These are phyloP conservation scores for Claviceps capensis DNA, from an alignment of 2,329 filamentous ascomycete genomes.

Conservation along the genomic window DNA sequence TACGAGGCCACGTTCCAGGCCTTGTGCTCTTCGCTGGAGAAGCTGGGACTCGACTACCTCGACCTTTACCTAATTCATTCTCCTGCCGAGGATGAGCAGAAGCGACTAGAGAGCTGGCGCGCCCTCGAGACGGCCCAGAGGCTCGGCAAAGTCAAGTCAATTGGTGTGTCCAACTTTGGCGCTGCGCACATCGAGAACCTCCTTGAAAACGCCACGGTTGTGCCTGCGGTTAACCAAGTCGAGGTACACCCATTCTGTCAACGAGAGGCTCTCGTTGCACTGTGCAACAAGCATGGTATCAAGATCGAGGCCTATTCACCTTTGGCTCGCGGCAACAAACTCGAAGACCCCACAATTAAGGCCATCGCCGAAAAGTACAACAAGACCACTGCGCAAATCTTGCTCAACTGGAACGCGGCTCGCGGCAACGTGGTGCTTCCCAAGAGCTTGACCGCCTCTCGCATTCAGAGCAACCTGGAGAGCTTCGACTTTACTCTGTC, in stretches of 20 bases:
- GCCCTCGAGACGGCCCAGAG: constrained; percentile 54
- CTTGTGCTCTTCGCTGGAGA: constrained; percentile 51
- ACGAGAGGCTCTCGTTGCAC: constrained; percentile 43
- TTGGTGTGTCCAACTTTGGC: constrained; percentile 72
- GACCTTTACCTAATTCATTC: constrained; percentile 55
- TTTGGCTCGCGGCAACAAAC: constrained; percentile 23
- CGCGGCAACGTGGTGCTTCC: constrained; percentile 61
- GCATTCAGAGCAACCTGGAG: constrained; percentile 53
- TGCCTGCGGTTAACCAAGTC: constrained; percentile 64
- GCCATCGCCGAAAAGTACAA: constrained; percentile 53
- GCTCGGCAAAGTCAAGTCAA: constrained; percentile 50
- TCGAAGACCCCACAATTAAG: constrained; percentile 45
- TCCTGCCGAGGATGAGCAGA: constrained; percentile 53
- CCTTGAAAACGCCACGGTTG: constrained; percentile 40
- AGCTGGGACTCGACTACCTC: constrained; percentile 55
- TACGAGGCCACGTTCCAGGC: constrained; percentile 39
- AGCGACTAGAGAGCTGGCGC: constrained; percentile 59
- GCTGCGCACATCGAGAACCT: constrained; percentile 46
- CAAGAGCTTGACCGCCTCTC: constrained; percentile 52
- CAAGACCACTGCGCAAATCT: constrained; percentile 58
- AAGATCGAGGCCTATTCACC: constrained; percentile 45
- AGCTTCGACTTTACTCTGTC: constrained; percentile 50
- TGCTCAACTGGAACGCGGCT: constrained; percentile 69
- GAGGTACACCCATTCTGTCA: constrained; percentile 66
- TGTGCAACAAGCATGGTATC: constrained; percentile 42